Evolutionary conservation across 192 early-diverging fungal species (phyloP).

Genomic region (Spizellomyces punctatus): DNA sequence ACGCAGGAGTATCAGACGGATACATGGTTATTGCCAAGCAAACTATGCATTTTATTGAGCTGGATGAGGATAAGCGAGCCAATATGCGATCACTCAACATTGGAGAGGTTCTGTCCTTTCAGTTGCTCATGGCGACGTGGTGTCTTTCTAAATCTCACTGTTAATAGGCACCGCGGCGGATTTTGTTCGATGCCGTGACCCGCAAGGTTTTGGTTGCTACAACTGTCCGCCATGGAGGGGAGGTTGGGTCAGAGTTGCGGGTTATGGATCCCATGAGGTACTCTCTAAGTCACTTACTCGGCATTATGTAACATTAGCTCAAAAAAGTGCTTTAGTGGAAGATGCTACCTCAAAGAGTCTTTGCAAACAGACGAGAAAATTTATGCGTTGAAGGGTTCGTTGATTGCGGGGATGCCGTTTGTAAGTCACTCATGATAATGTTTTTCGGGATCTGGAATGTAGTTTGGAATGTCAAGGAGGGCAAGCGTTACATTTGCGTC

Average conservation of each 20-base stretch:
- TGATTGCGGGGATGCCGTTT: conserved; percentile 16
- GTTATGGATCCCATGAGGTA: conserved; percentile 41
- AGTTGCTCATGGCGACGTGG: too few relatives aligned
- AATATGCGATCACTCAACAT: conserved; percentile 1
- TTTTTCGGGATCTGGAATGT: neutral
- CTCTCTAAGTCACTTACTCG: neutral
- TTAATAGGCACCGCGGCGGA: conserved; percentile 35
- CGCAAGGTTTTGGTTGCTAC: conserved; percentile 32
- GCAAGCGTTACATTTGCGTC: conserved; percentile 49
- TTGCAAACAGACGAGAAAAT: conserved; percentile 27
- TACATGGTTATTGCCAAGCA: conserved; percentile 10
- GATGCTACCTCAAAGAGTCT: conserved; percentile 21
- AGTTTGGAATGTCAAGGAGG: conserved; percentile 54
- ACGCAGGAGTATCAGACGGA: neutral
- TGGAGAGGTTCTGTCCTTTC: neutral
- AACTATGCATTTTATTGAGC: conserved; percentile 14
- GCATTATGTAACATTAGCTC: too few relatives aligned
- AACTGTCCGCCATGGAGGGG: neutral
- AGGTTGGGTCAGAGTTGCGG: conserved; percentile 27
- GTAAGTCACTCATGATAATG: conserved; percentile 3
- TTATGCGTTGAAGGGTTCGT: conserved; percentile 36
- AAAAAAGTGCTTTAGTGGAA: conserved; percentile 23
- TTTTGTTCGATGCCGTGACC: conserved; percentile 31
- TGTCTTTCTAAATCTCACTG: neutral
- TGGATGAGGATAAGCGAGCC: conserved; percentile 4